Evolutionary conservation across 164 flowering plant species (phyloP).

Genomic region (Stephania yunnanensis): DNA sequence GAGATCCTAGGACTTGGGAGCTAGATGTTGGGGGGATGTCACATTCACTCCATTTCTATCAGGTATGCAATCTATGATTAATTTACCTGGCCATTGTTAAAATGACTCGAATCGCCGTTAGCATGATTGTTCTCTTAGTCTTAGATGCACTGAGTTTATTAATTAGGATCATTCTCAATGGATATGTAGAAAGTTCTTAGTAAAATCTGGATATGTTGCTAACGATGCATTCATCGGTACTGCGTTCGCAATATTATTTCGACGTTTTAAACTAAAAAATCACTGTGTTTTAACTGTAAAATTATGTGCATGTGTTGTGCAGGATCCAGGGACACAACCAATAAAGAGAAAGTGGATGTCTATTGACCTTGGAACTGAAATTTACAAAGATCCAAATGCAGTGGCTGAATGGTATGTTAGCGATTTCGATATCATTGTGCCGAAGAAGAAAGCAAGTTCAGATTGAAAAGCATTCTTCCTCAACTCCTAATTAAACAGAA

Average conservation of each 20-base stretch:
- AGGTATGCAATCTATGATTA: constrained; percentile 29
- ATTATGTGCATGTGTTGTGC: background rate
- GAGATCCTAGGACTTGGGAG: constrained; percentile 65
- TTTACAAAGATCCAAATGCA: constrained; percentile 36
- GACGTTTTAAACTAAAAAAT: background rate
- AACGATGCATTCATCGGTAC: no score
- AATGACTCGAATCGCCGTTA: no score
- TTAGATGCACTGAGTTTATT: no score
- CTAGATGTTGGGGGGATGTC: constrained; percentile 68
- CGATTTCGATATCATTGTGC: constrained; percentile 50
- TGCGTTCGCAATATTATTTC: no score
- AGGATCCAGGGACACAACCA: constrained; percentile 27
- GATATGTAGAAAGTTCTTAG: no score
- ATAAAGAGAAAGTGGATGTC: constrained; percentile 61
- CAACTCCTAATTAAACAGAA: background rate
- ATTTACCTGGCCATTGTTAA: no score
- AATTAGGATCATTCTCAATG: no score
- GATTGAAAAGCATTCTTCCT: background rate
- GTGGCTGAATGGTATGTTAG: constrained; percentile 61
- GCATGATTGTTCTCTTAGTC: no score
- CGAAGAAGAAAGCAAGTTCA: constrained; percentile 13
- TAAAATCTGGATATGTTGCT: no score
- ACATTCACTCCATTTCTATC: constrained; percentile 53
- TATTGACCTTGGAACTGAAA: constrained; percentile 61
- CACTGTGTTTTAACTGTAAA: background rate